phyloP scores from a whole-genome alignment of 2,329 filamentous ascomycete genomes.

The Paecilomyces niveus region DNA sequence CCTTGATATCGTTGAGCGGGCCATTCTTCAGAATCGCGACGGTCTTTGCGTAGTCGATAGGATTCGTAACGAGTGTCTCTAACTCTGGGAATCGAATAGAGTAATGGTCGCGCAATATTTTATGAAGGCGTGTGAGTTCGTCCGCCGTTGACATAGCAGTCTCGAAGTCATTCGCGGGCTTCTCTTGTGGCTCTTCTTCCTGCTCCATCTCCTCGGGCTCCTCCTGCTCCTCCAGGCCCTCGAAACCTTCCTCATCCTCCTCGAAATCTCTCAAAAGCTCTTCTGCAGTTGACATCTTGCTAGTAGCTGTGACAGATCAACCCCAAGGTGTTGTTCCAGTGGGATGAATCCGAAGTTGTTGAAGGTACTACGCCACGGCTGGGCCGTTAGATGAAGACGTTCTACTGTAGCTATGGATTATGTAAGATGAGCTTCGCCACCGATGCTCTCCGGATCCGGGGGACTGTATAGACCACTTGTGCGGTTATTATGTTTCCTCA shows the following conservation, averaged over 20 bases:
- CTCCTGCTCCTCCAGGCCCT: slow-evolving; percentile 57
- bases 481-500: neutral
- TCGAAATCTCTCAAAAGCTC: slow-evolving; percentile 90
- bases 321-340: neutral
- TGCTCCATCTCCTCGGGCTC: slow-evolving; percentile 54
- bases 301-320: neutral
- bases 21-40: slow-evolving; percentile 91
- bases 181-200: slow-evolving; percentile 52
- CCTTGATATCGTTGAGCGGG: slow-evolving; percentile 80
- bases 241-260: slow-evolving; percentile 63
- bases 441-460: neutral
- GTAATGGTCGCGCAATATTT: slow-evolving; percentile 94
- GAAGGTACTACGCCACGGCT: neutral
- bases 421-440: neutral
- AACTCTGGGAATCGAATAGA: slow-evolving; percentile 89
- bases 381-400: neutral
- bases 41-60: slow-evolving; percentile 90
- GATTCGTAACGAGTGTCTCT: slow-evolving; percentile 81
- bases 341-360: neutral
- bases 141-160: slow-evolving; percentile 91
- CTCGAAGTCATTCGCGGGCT: slow-evolving; percentile 69
- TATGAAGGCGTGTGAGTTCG: slow-evolving; percentile 88
- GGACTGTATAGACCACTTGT: neutral
- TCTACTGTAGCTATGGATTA: neutral
- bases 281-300: slow-evolving; percentile 78